Evolutionary conservation across 73 alveolate species (phyloP).

Genomic region (Paramecium primaurelia): DNA sequence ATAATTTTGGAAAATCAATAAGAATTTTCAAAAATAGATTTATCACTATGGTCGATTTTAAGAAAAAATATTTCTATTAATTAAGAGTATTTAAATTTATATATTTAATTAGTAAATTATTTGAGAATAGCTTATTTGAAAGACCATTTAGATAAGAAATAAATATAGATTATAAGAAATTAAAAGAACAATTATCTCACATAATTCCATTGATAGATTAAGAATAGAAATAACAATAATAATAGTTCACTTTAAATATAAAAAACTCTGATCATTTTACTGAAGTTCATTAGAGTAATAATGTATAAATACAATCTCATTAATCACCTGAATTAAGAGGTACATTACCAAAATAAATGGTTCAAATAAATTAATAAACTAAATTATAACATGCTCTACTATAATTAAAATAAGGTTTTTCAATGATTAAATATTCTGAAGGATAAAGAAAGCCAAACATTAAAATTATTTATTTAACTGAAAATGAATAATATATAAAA

Average conservation of each 20-base stretch:
- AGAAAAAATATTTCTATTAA: not conserved
- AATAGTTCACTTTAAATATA: not conserved
- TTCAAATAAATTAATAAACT: not conserved
- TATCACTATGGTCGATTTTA: not conserved
- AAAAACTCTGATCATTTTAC: not conserved
- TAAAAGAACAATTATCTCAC: not conserved
- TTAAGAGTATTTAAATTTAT: not conserved
- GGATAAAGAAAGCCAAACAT: not conserved
- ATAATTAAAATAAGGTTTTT: not conserved
- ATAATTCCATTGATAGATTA: not conserved
- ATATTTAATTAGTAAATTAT: not conserved
- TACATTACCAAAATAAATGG: not conserved
- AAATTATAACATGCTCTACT: not conserved
- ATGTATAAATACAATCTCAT: not conserved
- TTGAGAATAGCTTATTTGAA: not conserved
- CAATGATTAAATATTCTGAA: not conserved
- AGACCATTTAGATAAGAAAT: constrained; percentile 1
- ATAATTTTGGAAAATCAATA: not conserved
- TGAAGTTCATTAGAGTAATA: not conserved
- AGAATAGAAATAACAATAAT: not conserved
- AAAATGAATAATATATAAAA: not conserved
- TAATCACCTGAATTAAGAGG: constrained; percentile 2
- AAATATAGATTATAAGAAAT: not conserved
- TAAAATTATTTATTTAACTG: not conserved
- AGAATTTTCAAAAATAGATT: not conserved